Percentiles rank a stretch among this genome's conserved stretches.
Evolutionary conservation across 2,329 filamentous ascomycete species (phyloP).

Genomic region (Macrophomina pseudophaseolina): DNA sequence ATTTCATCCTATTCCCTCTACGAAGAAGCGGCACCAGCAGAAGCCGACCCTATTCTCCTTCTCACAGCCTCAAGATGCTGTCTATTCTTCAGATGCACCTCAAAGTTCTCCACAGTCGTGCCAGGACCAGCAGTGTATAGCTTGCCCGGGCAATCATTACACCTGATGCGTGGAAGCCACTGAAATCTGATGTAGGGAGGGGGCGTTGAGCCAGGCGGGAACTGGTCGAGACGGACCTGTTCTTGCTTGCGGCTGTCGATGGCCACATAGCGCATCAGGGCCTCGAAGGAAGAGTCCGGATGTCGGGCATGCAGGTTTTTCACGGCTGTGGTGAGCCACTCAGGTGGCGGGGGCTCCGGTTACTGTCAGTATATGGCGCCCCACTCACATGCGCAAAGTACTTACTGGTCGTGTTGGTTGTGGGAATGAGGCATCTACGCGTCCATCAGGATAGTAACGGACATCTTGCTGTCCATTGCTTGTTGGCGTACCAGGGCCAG

Average conservation of each 20-base stretch:
- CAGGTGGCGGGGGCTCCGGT: conserved; percentile 77
- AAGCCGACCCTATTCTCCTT: conserved; percentile 34
- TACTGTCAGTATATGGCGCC: background rate
- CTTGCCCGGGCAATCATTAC: conserved; percentile 90
- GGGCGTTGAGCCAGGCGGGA: conserved; percentile 54
- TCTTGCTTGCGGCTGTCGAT: conserved; percentile 74
- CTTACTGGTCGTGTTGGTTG: conserved; percentile 49
- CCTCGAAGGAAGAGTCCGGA: conserved; percentile 83
- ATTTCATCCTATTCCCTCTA: background rate
- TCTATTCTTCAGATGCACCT: conserved; percentile 87
- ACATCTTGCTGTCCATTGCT: conserved; percentile 37
- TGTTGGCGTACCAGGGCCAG: conserved; percentile 43
- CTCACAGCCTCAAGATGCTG: conserved; percentile 60
- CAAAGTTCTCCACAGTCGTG: conserved; percentile 86
- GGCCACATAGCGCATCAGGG: conserved; percentile 86
- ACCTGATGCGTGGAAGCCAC: conserved; percentile 88
- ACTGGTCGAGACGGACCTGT: conserved; percentile 61
- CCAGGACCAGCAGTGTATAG: conserved; percentile 90
- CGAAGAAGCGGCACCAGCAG: conserved; percentile 3
- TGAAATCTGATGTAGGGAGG: conserved; percentile 74
- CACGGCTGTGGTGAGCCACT: conserved; percentile 81
- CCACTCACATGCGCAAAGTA: background rate
- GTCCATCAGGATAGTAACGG: conserved; percentile 55
- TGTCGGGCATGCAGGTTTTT: conserved; percentile 71
- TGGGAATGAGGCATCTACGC: conserved; percentile 69